Conservation (phyloP, 2,329 filamentous ascomycete genomes). For the Helotiales sp. region DNA sequence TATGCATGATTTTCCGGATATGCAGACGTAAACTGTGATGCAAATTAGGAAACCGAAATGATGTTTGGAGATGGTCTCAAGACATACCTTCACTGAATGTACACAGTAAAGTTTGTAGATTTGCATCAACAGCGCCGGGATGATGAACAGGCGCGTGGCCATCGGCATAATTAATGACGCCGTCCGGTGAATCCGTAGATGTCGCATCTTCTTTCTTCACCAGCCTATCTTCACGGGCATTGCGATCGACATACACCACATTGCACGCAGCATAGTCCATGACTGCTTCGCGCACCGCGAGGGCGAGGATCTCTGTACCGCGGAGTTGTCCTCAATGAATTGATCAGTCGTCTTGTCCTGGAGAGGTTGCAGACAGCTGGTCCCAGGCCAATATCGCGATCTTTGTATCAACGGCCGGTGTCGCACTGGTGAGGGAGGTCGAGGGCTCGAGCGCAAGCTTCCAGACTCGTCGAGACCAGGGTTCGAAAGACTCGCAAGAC, state of each 20-base stretch:
- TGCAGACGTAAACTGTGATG: slow-evolving; percentile 56
- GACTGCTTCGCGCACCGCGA: slow-evolving; percentile 40
- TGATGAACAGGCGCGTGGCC: slow-evolving; percentile 22
- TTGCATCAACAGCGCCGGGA: slow-evolving; percentile 49
- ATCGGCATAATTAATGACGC: slow-evolving; percentile 24
- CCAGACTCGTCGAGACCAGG: slow-evolving; percentile 34
- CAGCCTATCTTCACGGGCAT: slow-evolving; percentile 45
- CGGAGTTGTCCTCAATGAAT: slow-evolving; percentile 32
- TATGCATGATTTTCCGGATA: slow-evolving; percentile 56
- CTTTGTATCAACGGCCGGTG: slow-evolving; percentile 23
- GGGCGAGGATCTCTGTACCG: slow-evolving; percentile 31
- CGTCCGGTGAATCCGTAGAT: slow-evolving; percentile 38
- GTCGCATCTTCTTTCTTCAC: slow-evolving; percentile 43
- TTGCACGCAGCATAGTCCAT: slow-evolving; percentile 52
- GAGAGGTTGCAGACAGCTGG: slow-evolving; percentile 7
- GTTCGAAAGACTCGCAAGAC: slow-evolving; percentile 21
- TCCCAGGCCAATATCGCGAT: slow-evolving; percentile 21
- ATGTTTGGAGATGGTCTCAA: slow-evolving; percentile 8
- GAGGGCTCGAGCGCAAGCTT: slow-evolving; percentile 34
- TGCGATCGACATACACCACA: slow-evolving; percentile 51
- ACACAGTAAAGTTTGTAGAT: slow-evolving; percentile 54
- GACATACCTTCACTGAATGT: slow-evolving; percentile 55
- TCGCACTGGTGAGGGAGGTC: slow-evolving; percentile 27
- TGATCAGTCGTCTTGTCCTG: slow-evolving; percentile 14
- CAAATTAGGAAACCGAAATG: slow-evolving; percentile 30